A percentile compares a stretch with the other conserved stretches of the same genome.
phyloP scores from a whole-genome alignment of 768 basidiomycete species.

The Leccinum subgranulosum region DNA sequence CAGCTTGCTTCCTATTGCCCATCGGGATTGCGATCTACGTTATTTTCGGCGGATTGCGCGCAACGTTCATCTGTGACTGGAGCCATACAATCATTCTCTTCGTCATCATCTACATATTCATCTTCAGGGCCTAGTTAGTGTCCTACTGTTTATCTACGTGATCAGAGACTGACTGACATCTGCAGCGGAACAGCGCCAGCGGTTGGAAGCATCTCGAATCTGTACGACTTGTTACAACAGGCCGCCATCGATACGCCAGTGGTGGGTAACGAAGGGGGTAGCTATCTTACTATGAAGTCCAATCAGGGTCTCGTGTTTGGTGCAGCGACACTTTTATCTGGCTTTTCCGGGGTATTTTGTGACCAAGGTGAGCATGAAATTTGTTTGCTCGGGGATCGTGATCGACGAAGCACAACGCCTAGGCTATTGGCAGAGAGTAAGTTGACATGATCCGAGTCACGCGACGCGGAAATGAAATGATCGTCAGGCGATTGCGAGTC shows the following conservation, averaged over 20 bases:
- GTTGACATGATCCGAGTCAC: not conserved
- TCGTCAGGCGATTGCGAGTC: conserved; percentile 46
- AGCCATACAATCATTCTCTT: conserved; percentile 46
- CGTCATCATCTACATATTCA: conserved; percentile 36
- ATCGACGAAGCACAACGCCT: conserved; percentile 1
- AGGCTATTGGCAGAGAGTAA: conserved; percentile 54
- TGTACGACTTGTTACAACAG: conserved; percentile 46
- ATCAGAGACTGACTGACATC: not conserved
- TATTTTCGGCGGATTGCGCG: conserved; percentile 40
- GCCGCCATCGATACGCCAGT: conserved; percentile 48
- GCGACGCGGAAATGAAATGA: not conserved
- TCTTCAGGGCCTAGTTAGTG: conserved; percentile 33
- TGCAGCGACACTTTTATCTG: conserved; percentile 35
- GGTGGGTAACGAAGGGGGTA: conserved; percentile 45
- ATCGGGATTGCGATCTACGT: conserved; percentile 44
- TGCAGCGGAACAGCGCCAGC: conserved; percentile 36
- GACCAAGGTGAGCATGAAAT: conserved; percentile 39
- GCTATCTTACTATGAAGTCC: conserved; percentile 57
- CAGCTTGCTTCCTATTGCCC: conserved; percentile 45
- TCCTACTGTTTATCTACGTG: not conserved
- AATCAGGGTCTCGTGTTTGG: conserved; percentile 44
- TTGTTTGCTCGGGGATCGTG: not conserved
- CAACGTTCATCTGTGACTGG: conserved; percentile 45
- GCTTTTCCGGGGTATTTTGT: conserved; percentile 48
- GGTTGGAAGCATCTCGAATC: conserved; percentile 36